phyloP scores from a whole-genome alignment of 2,329 filamentous ascomycete species.

The Talaromyces sp. region DNA sequence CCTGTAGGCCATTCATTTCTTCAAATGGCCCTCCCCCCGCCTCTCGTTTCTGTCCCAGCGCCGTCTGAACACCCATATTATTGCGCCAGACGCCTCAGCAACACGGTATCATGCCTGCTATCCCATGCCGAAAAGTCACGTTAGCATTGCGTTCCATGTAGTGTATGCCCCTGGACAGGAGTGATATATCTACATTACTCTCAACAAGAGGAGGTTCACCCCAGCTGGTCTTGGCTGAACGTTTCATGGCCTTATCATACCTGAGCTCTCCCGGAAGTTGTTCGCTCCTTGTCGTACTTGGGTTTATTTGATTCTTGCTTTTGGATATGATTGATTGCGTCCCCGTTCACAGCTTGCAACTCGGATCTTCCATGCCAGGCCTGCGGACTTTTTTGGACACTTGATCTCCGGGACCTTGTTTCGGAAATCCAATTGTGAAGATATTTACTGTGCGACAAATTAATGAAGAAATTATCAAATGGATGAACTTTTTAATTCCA shows the following conservation, averaged over 20 bases:
- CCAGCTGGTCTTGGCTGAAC: background rate
- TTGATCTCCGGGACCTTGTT: background rate
- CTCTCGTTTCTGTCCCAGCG: background rate
- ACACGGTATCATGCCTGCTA: background rate
- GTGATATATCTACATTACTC: background rate
- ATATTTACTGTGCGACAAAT: conserved; percentile 2
- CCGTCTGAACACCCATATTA: background rate
- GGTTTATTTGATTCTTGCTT: background rate
- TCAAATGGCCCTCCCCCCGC: background rate
- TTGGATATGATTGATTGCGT: background rate
- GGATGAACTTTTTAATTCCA: conserved; percentile 5
- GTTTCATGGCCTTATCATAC: background rate
- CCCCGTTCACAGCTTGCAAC: background rate
- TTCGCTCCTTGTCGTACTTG: background rate
- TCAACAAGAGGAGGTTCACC: background rate
- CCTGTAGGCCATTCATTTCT: background rate
- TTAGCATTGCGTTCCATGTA: background rate
- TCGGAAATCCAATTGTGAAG: conserved; percentile 1
- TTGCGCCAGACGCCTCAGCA: background rate
- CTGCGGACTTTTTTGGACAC: conserved; percentile 1
- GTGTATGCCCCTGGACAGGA: background rate
- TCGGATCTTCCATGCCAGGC: background rate
- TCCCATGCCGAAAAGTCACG: background rate
- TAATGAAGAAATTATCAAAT: conserved; percentile 7
- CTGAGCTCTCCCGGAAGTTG: background rate